Evolutionary conservation across 2,329 filamentous ascomycete genomes (phyloP).

Genomic region (Aspergillus jensenii): DNA sequence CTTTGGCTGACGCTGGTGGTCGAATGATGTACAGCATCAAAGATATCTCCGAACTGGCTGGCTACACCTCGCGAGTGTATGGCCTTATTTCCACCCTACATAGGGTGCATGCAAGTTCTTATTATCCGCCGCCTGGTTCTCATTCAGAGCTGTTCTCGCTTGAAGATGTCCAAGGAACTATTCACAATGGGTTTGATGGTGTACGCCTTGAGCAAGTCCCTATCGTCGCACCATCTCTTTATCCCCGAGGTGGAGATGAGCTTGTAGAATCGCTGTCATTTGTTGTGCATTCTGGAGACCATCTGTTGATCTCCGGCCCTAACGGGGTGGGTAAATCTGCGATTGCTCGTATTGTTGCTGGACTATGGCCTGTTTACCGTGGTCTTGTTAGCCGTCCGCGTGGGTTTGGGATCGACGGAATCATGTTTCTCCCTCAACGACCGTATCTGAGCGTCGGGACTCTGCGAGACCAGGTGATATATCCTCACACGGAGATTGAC

Average conservation of each 20-base stretch:
- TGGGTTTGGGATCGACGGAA: conserved; percentile 76
- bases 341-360: conserved; percentile 82
- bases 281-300: conserved; percentile 85
- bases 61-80: conserved; percentile 94
- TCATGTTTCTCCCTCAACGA: conserved; percentile 97
- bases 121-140: conserved; percentile 66
- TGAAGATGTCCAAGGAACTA: conserved; percentile 88
- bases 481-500: conserved; percentile 90
- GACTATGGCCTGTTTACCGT: conserved; percentile 93
- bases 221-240: conserved; percentile 82
- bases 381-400: conserved; percentile 88
- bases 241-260: conserved; percentile 88
- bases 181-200: conserved; percentile 92
- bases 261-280: conserved; percentile 85
- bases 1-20: conserved; percentile 90
- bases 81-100: conserved; percentile 93
- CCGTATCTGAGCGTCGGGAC: conserved; percentile 92
- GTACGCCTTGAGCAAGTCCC: conserved; percentile 92
- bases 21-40: conserved; percentile 99
- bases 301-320: conserved; percentile 88
- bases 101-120: conserved; percentile 86
- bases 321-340: conserved; percentile 94
- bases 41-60: conserved; percentile 90
- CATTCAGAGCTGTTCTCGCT: conserved; percentile 82
- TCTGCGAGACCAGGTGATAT: conserved; percentile 94